These are phyloP conservation scores for Hebeloma cylindrosporum DNA, from an alignment of 768 basidiomycete genomes.

Conservation along the genomic window DNA sequence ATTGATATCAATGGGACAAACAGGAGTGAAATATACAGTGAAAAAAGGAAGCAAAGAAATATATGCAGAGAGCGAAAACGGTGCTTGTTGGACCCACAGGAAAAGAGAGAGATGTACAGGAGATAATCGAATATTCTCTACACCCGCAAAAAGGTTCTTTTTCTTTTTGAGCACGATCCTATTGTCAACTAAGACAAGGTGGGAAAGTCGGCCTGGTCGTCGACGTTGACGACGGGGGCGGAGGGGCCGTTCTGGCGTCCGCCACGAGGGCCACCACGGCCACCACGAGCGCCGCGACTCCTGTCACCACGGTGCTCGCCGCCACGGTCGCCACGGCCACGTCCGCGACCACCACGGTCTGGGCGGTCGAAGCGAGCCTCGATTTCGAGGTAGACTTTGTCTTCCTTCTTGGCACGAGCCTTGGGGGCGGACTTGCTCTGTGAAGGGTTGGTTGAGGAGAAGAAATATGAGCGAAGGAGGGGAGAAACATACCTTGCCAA, in stretches of 20 bases:
- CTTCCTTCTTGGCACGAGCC: conserved; percentile 75
- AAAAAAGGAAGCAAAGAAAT: conserved; percentile 10
- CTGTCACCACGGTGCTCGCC: conserved; percentile 30
- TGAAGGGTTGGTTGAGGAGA: too few relatives aligned
- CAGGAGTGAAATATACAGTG: conserved; percentile 23
- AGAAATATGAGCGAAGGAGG: conserved; percentile 9
- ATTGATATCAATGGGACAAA: conserved; percentile 22
- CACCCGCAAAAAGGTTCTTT: conserved; percentile 15
- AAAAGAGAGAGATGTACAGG: conserved; percentile 20
- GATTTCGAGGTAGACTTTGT: conserved; percentile 91
- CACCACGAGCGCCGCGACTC: conserved; percentile 40
- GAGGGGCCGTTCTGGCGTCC: conserved; percentile 41
- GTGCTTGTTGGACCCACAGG: conserved; percentile 8
- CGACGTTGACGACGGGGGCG: conserved; percentile 58
- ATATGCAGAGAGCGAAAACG: conserved; percentile 19
- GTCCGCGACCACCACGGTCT: conserved; percentile 55
- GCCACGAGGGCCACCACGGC: conserved; percentile 47
- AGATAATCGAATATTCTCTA: conserved; percentile 18
- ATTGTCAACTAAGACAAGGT: conserved; percentile 58
- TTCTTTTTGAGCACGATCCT: conserved; percentile 10
- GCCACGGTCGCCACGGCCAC: conserved; percentile 42
- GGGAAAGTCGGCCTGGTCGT: conserved; percentile 87
- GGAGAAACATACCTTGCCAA: conserved; percentile 77
- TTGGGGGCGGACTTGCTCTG: conserved; percentile 70
- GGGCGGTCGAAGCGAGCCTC: conserved; percentile 88